Conservation (phyloP, 2,329 filamentous ascomycete species). For the Dactylellina haptotyla region DNA sequence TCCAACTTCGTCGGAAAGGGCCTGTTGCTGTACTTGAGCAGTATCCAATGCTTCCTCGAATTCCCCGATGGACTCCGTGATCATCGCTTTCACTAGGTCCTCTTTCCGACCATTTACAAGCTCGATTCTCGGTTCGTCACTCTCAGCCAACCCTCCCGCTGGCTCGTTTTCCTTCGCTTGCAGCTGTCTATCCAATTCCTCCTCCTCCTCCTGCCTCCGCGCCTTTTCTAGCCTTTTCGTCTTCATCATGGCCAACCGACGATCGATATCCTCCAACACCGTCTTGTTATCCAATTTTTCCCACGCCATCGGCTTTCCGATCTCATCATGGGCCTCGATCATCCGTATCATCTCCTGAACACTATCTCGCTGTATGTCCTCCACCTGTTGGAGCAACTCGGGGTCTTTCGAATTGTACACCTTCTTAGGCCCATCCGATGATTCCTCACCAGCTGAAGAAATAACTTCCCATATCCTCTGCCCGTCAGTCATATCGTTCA, state of each 20-base stretch:
- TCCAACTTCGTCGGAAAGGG: too few relatives aligned
- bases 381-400: neutral
- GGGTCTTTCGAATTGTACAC: neutral
- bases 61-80: neutral
- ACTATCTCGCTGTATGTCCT: neutral
- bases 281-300: neutral
- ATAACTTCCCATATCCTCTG: neutral
- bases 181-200: neutral
- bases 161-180: neutral
- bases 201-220: neutral
- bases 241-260: neutral
- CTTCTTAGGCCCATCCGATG: neutral
- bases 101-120: too few relatives aligned
- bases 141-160: neutral
- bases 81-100: too few relatives aligned
- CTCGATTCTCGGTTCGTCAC: neutral
- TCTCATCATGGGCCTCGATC: neutral
- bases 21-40: neutral
- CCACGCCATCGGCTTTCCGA: neutral
- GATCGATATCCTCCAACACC: slow-evolving; percentile 2
- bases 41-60: neutral
- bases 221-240: neutral
- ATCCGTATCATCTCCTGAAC: neutral
- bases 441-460: neutral
- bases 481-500: neutral